Base-by-base conservation (phyloP, 2,329 filamentous ascomycete genomes). In the Colletotrichum theobromicola region DNA sequence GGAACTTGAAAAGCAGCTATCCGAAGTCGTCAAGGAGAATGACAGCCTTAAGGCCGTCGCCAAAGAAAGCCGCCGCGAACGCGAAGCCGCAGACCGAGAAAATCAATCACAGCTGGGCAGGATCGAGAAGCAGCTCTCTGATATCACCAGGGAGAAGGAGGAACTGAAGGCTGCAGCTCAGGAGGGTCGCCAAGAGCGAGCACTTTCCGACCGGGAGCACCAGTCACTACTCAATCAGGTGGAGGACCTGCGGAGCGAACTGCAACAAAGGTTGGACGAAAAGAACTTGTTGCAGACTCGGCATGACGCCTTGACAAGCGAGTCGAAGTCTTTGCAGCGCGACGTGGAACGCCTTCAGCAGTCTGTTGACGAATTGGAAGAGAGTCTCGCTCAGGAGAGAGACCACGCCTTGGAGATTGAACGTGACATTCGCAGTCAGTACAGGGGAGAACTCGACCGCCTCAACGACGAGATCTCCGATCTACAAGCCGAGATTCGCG, bases 271-370 rank as follows among this genome's bases (percentile, higher is more conserved):
- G 64, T 84, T 86, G 1, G 90, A 92, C 76, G 93, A 95, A 81
- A 95, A 94, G 81, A 90, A 92, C 66, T 83, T 94, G 15, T 85
- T 95, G 21, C 93, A 94, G 79, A 89, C 87, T 60, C 92, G 93
- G 5, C 91, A 95, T 78, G 91, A 95, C 76, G 87, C 92, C 7
- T 83, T 95, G 30, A 90, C 90, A 1, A 88, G 86, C 42, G 93
- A 96, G 81, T 94, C 92, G 2, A 86, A 88, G 7, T 87, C 90
- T n/a, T 84, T 95, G 15, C 93, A 94, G 79, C 87, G 87, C 30
- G 93, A 95, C 60, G 84, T 95, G 5, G 81, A 87, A 35, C 86
- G 83, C 58, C 80, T 90, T 35, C 85, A 89, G 73, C 86, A 80
- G 74, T 83, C 88, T 21, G 82, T 88, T 5, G 80, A 84, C 16